A percentile compares a stretch with the other conserved stretches of the same genome.
These are phyloP conservation scores for Aspergillus heteromorphus DNA, from an alignment of 495 filamentous ascomycete species.

Conservation along the genomic window DNA sequence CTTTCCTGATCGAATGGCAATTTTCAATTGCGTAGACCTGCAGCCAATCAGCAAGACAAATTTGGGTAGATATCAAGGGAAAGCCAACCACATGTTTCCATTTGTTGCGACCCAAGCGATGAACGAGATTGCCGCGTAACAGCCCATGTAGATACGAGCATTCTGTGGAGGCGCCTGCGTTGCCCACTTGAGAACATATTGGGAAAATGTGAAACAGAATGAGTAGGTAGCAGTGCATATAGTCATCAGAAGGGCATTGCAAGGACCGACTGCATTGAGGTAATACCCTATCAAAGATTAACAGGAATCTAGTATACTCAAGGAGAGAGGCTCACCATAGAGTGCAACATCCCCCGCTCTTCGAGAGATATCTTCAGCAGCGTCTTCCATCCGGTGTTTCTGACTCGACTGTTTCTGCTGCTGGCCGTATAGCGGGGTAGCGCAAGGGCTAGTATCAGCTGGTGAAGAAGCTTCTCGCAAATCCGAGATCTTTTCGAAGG, in stretches of 20 bases:
- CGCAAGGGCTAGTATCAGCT: neutral
- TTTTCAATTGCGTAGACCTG: neutral
- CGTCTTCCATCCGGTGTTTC: neutral
- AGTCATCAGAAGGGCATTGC: neutral
- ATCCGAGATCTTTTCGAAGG: neutral
- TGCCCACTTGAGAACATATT: conserved; percentile 10
- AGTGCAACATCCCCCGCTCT: neutral
- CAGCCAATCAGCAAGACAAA: too few relatives aligned
- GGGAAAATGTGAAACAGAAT: conserved; percentile 7
- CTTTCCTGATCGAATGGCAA: neutral
- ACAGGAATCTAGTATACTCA: too few relatives aligned
- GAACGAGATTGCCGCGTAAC: conserved; percentile 6
- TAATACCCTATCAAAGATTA: neutral
- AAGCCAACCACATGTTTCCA: neutral
- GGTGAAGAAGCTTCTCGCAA: neutral
- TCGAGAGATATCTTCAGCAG: neutral
- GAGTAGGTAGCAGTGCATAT: conserved; percentile 6
- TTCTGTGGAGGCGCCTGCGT: neutral
- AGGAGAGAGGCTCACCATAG: neutral
- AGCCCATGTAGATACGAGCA: neutral
- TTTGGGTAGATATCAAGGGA: neutral
- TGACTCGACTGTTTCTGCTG: neutral
- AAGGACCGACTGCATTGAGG: neutral
- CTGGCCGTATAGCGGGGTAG: neutral
- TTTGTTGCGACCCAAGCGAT: conserved; percentile 1